These are phyloP conservation scores for Cryphonectria naterciae DNA, from an alignment of 2,329 filamentous ascomycete species.

Conservation along the genomic window DNA sequence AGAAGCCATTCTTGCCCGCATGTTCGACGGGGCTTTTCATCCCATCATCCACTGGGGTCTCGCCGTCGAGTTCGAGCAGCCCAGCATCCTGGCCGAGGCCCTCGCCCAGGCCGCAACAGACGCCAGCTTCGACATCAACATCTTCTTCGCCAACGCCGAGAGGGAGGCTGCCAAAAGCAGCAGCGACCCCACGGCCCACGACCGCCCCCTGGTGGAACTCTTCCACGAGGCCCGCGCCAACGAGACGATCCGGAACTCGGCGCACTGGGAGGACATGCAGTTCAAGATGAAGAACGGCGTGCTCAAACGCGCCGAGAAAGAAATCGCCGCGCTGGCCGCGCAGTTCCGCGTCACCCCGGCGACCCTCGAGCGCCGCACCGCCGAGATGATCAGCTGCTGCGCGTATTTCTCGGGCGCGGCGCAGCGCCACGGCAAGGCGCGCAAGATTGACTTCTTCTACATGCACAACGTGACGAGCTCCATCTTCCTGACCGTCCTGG, in stretches of 20 bases:
- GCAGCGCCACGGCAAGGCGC: constrained; percentile 57
- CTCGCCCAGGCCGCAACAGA: constrained; percentile 67
- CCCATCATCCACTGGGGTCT: constrained; percentile 72
- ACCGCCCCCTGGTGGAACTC: constrained; percentile 31
- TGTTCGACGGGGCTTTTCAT: constrained; percentile 60
- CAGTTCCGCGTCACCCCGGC: constrained; percentile 46
- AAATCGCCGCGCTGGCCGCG: constrained; percentile 59
- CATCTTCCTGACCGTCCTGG: constrained; percentile 39
- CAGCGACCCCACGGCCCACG: not conserved
- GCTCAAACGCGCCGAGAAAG: constrained; percentile 55
- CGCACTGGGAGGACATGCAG: constrained; percentile 38
- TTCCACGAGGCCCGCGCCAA: constrained; percentile 42
- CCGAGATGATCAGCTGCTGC: constrained; percentile 35
- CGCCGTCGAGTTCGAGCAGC: constrained; percentile 69
- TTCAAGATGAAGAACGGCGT: constrained; percentile 65
- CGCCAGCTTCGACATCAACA: constrained; percentile 49
- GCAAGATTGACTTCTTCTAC: constrained; percentile 69
- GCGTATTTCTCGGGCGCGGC: constrained; percentile 40
- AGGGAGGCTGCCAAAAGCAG: not conserved
- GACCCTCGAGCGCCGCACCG: constrained; percentile 42
- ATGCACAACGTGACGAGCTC: constrained; percentile 41
- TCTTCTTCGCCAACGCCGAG: constrained; percentile 44
- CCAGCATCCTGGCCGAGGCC: constrained; percentile 67
- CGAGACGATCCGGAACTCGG: constrained; percentile 53
- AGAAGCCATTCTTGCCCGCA: constrained; percentile 60